Conservation (phyloP, 2,329 filamentous ascomycete genomes). For the Pseudocercospora macadamiae region DNA sequence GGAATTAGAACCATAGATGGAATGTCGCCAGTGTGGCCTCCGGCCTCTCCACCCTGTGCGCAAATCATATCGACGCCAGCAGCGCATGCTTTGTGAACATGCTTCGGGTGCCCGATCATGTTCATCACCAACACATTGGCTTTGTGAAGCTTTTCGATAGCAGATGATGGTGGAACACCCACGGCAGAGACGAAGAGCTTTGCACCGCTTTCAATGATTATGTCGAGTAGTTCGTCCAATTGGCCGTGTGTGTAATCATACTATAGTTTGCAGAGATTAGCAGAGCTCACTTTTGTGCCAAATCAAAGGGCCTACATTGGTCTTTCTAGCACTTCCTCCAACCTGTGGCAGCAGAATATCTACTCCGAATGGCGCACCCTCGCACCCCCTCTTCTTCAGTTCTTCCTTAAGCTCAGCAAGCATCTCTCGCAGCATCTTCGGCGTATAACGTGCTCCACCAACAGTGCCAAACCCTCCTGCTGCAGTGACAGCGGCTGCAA, state of each 20-base stretch:
- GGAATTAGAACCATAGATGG: constrained; percentile 90
- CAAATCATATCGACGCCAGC: constrained; percentile 93
- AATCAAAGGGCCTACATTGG: no score
- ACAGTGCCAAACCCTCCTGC: constrained; percentile 94
- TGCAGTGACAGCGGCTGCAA: constrained; percentile 94
- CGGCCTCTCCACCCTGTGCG: constrained; percentile 94
- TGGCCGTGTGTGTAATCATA: constrained; percentile 99
- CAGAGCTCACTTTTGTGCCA: no score
- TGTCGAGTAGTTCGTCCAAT: constrained; percentile 81
- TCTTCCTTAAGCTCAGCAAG: constrained; percentile 88
- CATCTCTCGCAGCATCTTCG: constrained; percentile 93
- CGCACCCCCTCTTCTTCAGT: constrained; percentile 64
- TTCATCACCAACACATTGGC: constrained; percentile 94
- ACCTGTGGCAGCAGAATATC: constrained; percentile 91
- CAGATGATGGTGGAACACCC: constrained; percentile 80
- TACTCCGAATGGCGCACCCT: constrained; percentile 91
- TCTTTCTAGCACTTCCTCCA: constrained; percentile 89
- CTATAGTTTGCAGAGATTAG: no score
- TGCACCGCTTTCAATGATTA: constrained; percentile 86
- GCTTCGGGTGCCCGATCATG: constrained; percentile 99
- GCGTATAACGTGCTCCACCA: constrained; percentile 90
- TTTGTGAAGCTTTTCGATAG: constrained; percentile 87
- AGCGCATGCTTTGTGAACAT: constrained; percentile 90
- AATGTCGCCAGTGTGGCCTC: constrained; percentile 75
- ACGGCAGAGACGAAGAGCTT: constrained; percentile 95